A percentile compares a stretch with the other conserved stretches of the same genome.
phyloP scores from a whole-genome alignment of 1,284 basidiomycete species.

The Salmacisia buchloeana region DNA sequence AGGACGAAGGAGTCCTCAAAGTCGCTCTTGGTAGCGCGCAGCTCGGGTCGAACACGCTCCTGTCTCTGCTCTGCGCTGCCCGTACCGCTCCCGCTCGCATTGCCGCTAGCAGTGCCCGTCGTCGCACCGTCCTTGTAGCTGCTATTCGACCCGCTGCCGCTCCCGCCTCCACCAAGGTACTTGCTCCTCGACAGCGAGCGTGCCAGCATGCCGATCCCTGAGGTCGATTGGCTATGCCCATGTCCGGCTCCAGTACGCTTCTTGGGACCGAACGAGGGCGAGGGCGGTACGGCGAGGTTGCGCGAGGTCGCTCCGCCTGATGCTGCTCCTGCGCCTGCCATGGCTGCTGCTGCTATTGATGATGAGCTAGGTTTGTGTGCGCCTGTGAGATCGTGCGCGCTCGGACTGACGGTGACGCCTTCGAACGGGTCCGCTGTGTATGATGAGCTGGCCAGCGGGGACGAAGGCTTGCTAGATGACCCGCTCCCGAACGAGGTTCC shows the following conservation, averaged over 20 bases:
- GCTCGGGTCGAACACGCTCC: no score
- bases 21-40: no score
- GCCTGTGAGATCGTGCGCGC: slow-evolving; percentile 1
- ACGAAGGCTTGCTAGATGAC: not conserved
- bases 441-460: not conserved
- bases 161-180: not conserved
- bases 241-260: not conserved
- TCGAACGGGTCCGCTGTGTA: not conserved
- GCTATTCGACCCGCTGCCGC: not conserved
- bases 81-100: no score
- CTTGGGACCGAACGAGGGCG: not conserved
- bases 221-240: not conserved
- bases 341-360: not conserved
- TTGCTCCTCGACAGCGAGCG: not conserved
- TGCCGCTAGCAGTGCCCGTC: no score
- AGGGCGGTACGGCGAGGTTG: not conserved
- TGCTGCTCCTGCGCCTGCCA: no score
- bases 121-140: slow-evolving; percentile 2
- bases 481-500: not conserved
- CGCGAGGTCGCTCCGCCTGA: not conserved
- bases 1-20: no score
- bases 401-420: not conserved
- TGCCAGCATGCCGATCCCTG: not conserved
- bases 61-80: no score
- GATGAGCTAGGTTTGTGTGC: not conserved